Conservation (phyloP, 441 rosid species). For the Populus hybrid region DNA sequence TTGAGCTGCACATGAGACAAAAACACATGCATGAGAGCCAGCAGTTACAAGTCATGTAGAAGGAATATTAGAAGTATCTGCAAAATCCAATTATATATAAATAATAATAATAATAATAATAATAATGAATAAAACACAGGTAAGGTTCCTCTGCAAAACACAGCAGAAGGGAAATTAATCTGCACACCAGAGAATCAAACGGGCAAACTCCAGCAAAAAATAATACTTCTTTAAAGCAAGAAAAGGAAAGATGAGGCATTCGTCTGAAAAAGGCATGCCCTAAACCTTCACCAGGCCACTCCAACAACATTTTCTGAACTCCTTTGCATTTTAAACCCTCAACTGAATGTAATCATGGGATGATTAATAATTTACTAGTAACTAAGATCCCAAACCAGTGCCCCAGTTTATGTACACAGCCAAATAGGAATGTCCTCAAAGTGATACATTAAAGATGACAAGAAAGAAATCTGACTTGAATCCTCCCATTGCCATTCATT, state of each 20-base stretch:
- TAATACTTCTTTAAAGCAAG: not conserved
- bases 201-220: not conserved
- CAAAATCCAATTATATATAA: not conserved
- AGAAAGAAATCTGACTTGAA: no score
- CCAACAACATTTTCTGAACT: no score
- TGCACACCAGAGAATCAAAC: not conserved
- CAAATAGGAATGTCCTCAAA: no score
- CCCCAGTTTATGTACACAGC: no score
- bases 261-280: not conserved
- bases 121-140: not conserved
- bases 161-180: not conserved
- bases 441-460: no score
- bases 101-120: no score
- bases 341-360: no score
- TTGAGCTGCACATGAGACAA: not conserved
- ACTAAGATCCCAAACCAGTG: no score
- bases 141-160: not conserved
- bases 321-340: no score
- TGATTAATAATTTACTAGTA: no score
- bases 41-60: not conserved
- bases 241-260: not conserved
- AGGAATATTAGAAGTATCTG: slow-evolving; percentile 5
- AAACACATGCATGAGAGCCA: not conserved
- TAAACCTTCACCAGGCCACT: no score
- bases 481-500: no score